phyloP scores from a whole-genome alignment of 306 rosid species.

The Cucurbita ficifolia region DNA sequence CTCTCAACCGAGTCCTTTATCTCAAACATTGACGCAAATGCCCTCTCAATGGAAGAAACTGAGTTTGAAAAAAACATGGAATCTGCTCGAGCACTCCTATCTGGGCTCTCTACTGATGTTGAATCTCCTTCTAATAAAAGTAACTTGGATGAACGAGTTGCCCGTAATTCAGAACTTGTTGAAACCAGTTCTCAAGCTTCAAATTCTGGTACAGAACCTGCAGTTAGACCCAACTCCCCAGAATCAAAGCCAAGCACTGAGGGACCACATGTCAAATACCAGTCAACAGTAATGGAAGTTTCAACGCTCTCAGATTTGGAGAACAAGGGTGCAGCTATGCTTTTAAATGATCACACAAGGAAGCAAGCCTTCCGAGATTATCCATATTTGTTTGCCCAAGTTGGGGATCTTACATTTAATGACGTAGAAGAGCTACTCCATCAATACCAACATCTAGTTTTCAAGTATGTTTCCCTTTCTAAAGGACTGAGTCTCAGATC shows the following conservation, averaged over 20 bases:
- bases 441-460: constrained; percentile 72
- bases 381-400: constrained; percentile 67
- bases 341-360: constrained; percentile 51
- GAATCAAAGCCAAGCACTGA: constrained; percentile 26
- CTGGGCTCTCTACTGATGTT: constrained; percentile 54
- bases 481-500: constrained; percentile 51
- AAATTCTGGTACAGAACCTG: constrained; percentile 25
- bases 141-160: constrained; percentile 25
- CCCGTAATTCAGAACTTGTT: constrained; percentile 18
- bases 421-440: constrained; percentile 75
- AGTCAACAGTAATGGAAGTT: constrained; percentile 29
- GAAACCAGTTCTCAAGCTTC: constrained; percentile 23
- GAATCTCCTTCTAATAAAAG: constrained; percentile 34
- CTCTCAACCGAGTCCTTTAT: constrained; percentile 88
- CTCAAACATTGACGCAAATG: constrained; percentile 76
- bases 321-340: constrained; percentile 62
- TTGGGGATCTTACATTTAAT: constrained; percentile 54
- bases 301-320: constrained; percentile 88
- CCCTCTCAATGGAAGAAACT: constrained; percentile 81
- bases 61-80: constrained; percentile 88
- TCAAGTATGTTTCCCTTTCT: constrained; percentile 70
- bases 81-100: constrained; percentile 71
- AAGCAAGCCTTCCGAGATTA: constrained; percentile 54
- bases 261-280: constrained; percentile 25
- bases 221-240: constrained; percentile 23